Base-by-base conservation (phyloP, 1,284 basidiomycete genomes). In the Spongispora temasekensis region DNA sequence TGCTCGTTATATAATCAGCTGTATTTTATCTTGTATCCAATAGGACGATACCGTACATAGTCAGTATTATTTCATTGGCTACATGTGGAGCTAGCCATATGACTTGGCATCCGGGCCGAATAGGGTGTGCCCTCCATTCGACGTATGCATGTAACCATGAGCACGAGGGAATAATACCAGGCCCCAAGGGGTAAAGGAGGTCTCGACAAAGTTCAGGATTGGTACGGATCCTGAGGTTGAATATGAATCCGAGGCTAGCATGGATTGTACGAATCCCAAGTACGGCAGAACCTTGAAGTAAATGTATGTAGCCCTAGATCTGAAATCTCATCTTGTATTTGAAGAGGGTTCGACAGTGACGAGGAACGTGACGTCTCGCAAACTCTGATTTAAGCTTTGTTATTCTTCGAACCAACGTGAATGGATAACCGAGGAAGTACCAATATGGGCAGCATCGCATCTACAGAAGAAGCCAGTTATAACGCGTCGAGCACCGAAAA, bases 1-100 rank as follows among this genome's bases (percentile, higher is more conserved):
- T 58, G 50, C 55, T 60, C 57, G 50, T 58, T 46, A 56, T 56
- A 52, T 55, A 55, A 57, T 57, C 17, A 58, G 2, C 25, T 71
- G 67, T 69, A 72, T 60, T 17, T 30, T 48, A 59, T 40, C 53
- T 60, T 70, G 67, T 72, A 68, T 60, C 42, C 7, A 34, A 59
- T 72, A 69, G 52, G 23, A 19, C 28, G 42, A 42, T 42, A 30
- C 27, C 54, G 35, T 31, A 13, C 27, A 46, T n/a, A n/a, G n/a
- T n/a, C n/a, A n/a, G n/a, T n/a, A n/a, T n/a, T n/a, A n/a, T n/a
- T n/a, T n/a, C n/a, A n/a, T n/a, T n/a, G n/a, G n/a, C n/a, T n/a
- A n/a, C n/a, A n/a, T n/a, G n/a, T n/a, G n/a, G n/a, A n/a, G n/a
- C n/a, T n/a, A n/a, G n/a, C n/a, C n/a, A n/a, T n/a, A n/a, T n/a